Percentiles rank a stretch among this genome's conserved stretches.
Conservation (phyloP, 1,139 yeast species). For the Maudiozyma humilis region DNA sequence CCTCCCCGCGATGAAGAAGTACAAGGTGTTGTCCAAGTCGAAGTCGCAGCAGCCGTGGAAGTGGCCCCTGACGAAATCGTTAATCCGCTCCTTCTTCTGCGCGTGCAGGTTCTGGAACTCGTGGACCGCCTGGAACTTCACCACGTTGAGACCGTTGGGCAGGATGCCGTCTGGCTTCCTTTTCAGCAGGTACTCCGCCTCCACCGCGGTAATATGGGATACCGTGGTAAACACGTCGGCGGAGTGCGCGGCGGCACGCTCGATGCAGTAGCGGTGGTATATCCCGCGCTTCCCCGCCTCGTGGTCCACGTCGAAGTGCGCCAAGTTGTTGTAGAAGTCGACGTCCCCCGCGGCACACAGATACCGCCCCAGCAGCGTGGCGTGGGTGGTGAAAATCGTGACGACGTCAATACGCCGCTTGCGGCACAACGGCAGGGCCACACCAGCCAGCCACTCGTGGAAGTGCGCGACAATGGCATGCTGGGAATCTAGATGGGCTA, state of each 20-base stretch:
- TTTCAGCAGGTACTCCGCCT: constrained; percentile 84
- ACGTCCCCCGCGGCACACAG: constrained; percentile 81
- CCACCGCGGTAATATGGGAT: constrained; percentile 92
- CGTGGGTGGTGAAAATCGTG: constrained; percentile 95
- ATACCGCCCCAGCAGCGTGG: constrained; percentile 89
- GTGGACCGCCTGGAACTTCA: constrained; percentile 93
- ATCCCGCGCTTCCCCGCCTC: constrained; percentile 98
- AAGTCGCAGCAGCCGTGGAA: constrained; percentile 95
- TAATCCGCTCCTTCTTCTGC: constrained; percentile 78
- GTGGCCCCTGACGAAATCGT: constrained; percentile 93
- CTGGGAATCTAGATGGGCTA: constrained; percentile 70
- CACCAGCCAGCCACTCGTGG: constrained; percentile 98
- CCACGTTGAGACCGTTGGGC: constrained; percentile 93
- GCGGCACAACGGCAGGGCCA: constrained; percentile 86
- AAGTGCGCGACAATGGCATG: constrained; percentile 90
- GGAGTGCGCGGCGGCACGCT: constrained; percentile 91
- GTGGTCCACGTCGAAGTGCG: constrained; percentile 88
- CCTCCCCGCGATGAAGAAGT: constrained; percentile 94
- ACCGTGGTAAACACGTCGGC: constrained; percentile 98
- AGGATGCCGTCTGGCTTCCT: constrained; percentile 96
- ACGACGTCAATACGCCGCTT: constrained; percentile 88
- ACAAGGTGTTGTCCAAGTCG: constrained; percentile 85
- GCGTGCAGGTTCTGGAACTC: constrained; percentile 97
- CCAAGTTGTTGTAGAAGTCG: constrained; percentile 88
- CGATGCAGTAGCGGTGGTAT: constrained; percentile 93